Percentiles rank a stretch among this genome's conserved stretches.
Evolutionary conservation across 2,329 filamentous ascomycete genomes (phyloP).

Genomic region (Colletotrichum navitas): DNA sequence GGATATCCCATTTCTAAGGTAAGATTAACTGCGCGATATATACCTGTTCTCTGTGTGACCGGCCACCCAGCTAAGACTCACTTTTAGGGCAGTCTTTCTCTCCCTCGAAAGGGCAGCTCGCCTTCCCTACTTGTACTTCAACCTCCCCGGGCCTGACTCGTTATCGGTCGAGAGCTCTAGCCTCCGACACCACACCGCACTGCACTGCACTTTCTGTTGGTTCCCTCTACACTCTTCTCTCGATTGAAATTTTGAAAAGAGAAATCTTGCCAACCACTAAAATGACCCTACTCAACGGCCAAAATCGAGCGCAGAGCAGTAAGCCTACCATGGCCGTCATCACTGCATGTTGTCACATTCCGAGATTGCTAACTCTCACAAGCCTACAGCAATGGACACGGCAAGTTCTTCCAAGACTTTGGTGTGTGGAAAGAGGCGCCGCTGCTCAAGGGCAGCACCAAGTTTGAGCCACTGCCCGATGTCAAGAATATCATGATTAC

Average conservation of each 20-base stretch:
- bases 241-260: neutral
- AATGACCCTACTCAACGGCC: constrained; percentile 36
- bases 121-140: constrained; percentile 36
- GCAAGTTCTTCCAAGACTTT: constrained; percentile 67
- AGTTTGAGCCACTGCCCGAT: constrained; percentile 75
- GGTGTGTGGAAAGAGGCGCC: constrained; percentile 80
- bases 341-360: neutral
- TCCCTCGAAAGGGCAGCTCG: constrained; percentile 34
- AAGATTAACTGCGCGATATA: constrained; percentile 35
- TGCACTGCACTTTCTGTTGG: neutral
- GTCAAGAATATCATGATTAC: constrained; percentile 87
- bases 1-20: constrained; percentile 40
- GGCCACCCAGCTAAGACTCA: constrained; percentile 23
- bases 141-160: constrained; percentile 40
- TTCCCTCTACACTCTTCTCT: constrained; percentile 2
- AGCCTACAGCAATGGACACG: constrained; percentile 47
- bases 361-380: constrained; percentile 18
- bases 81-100: constrained; percentile 27
- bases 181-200: constrained; percentile 18
- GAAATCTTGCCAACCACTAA: neutral
- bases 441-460: constrained; percentile 75
- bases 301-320: constrained; percentile 31
- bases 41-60: constrained; percentile 30
- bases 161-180: constrained; percentile 9
- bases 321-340: neutral